These are phyloP conservation scores for Collybia mongolica DNA, from an alignment of 768 basidiomycete genomes.

Conservation along the genomic window DNA sequence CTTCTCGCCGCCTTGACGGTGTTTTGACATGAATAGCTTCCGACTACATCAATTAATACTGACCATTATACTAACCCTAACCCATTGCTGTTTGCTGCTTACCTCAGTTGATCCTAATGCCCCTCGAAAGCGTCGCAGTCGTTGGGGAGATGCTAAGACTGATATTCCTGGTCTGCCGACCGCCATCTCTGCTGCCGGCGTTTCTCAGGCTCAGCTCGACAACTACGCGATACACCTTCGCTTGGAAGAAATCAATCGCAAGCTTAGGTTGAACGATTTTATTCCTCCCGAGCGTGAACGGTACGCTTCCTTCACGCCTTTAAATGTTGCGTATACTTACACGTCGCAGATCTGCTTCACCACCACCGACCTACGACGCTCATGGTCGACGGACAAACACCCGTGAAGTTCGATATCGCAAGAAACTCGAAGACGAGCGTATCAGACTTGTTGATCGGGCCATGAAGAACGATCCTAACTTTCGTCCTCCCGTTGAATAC, in stretches of 20 bases:
- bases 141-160: constrained; percentile 94
- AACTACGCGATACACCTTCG: constrained; percentile 96
- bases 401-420: constrained; percentile 96
- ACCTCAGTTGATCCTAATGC: constrained; percentile 76
- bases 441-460: constrained; percentile 92
- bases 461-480: constrained; percentile 97
- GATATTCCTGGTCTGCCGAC: constrained; percentile 93
- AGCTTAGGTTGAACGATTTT: constrained; percentile 90
- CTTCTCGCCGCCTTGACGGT: constrained; percentile 16
- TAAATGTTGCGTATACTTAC: constrained; percentile 25
- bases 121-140: constrained; percentile 92
- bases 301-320: constrained; percentile 36
- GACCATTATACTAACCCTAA: constrained; percentile 61
- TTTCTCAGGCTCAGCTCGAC: constrained; percentile 94
- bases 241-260: constrained; percentile 96
- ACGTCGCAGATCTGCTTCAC: constrained; percentile 79
- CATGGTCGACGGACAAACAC: constrained; percentile 99
- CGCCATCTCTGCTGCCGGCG: constrained; percentile 89
- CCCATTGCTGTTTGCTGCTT: constrained; percentile 40
- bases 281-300: constrained; percentile 94
- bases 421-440: constrained; percentile 91
- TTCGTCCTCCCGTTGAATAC: constrained; percentile 96
- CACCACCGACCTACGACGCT: constrained; percentile 95
- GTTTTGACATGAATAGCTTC: constrained; percentile 23
- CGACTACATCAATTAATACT: constrained; percentile 38